Evolutionary conservation across 2,329 filamentous ascomycete genomes (phyloP), one percentile per base, ranked within the genome.

Genomic region (Falciphora oryzae): DNA sequence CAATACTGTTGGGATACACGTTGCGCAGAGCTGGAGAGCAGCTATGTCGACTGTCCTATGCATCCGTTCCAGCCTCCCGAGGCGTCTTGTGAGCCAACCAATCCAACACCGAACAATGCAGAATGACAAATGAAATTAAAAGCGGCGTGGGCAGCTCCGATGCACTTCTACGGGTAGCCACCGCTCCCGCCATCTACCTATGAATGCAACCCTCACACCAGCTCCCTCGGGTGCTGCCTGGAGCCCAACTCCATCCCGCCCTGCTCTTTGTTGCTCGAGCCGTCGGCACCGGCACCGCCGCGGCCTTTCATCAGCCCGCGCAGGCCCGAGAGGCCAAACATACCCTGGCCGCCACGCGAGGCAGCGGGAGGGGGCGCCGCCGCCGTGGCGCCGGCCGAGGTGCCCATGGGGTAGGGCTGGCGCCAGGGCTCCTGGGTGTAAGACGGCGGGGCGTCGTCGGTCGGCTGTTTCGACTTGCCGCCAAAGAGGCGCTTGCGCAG

Each of bases 401-500:
- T 53, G 44, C 44, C 44, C 44, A 53, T 53, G 18, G 44, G 57
- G 25, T 58, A 58, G 25, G 25, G 28, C 57, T 58, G 62, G 75
- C 61, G 56, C 66, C 66, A 67, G 2, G 64, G 66, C 38, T 67
- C 66, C 25, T 62, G 58, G 27, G 65, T 62, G 27, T 67, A 68
- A 14, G 63, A 56, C 18, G 58, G 62, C 7, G 61, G 64, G 6
- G 35, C 63, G 22, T 44, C 62, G 38, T 60, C 58, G 44, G 35
- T 57, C 14, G 31, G 65, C 16, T 62, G 66, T 32, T 69, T 64
- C 27, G 57, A 65, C 25, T 59, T 63, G 27, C 44, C 16, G 56
- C 62, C 62, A 25, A 57, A 63, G 32, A 63, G 70, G 38, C 70
- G 68, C 63, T 72, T 74, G 35, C 68, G 68, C 63, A 76, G 69